Evolutionary conservation across 2,329 filamentous ascomycete species (phyloP), one percentile per base, ranked within the genome.

Genomic region (Cladosporium sp.): DNA sequence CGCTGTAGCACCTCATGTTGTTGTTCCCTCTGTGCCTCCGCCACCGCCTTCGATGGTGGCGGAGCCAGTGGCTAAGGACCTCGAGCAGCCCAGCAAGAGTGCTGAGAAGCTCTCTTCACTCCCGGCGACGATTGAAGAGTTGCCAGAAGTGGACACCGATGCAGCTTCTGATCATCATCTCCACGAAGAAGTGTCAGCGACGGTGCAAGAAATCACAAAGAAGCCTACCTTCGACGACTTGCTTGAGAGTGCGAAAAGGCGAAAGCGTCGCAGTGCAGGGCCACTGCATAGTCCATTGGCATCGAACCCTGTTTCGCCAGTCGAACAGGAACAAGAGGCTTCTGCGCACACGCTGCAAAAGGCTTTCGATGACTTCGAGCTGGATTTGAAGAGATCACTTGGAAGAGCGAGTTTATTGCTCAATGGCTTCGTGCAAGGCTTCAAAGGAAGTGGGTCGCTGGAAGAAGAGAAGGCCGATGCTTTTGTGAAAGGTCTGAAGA

Each of bases 141-240:
- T 49, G 17, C 20, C 54, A 8, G 54, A 56, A 15, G 4, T 34
- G 3, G 52, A 47, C 0, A 8, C 6, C 14, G 30, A 34, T 8
- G n/a, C 11, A n/a, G 17, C 25, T 9, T 5, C n/a, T 4, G 14
- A 17, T 14, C 34, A 39, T 3, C 20, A 30, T 39, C 20, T 30
- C 5, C 51, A 43, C 30, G 39, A 28, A 25, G 38, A 45, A 12
- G 3, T 28, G 12, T 25, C 47, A 3, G 14, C 51, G 5, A 54
- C 15, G 9, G 58, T 56, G 0, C 63, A 64, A 49, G 61, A 63
- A 12, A 61, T 64, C 1, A 67, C 67, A 2, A 60, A 59, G n/a
- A 65, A 62, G n/a, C 63, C 66, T 2, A 64, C 63, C 4, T 64
- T 69, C 64, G 62, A 66, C 42, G 69, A 69, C 45, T 50, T 71